These are phyloP conservation scores for Septoria linicola DNA, from an alignment of 2,329 filamentous ascomycete genomes.

Conservation along the genomic window DNA sequence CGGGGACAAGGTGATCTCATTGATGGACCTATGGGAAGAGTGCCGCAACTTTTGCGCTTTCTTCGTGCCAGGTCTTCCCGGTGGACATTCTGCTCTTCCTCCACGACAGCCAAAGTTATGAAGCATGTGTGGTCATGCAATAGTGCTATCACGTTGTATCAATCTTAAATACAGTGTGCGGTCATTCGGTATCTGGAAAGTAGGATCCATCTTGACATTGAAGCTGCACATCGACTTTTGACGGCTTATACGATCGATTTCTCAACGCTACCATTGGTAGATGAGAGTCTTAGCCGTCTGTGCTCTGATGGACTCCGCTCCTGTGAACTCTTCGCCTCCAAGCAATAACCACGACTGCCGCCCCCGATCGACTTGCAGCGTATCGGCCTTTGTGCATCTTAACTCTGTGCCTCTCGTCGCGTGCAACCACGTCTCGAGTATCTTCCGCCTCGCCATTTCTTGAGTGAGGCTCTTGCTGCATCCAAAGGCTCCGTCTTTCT, in stretches of 20 bases:
- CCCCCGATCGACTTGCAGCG: not conserved
- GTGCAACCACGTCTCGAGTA: conserved; percentile 8
- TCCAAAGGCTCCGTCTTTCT: not conserved
- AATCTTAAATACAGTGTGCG: too few species aligned
- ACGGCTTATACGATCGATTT: not conserved
- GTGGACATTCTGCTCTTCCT: too few species aligned
- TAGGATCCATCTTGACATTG: too few species aligned
- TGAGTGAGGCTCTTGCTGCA: not conserved
- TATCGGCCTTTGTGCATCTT: conserved; percentile 11
- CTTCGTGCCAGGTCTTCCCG: too few species aligned
- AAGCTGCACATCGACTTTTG: conserved; percentile 1
- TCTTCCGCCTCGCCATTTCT: conserved; percentile 9
- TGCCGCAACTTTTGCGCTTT: not conserved
- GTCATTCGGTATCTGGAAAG: too few species aligned
- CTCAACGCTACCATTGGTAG: not conserved
- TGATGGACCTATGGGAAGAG: not conserved
- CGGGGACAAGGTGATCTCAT: conserved; percentile 9
- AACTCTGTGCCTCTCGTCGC: not conserved
- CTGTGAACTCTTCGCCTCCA: conserved; percentile 4
- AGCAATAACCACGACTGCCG: not conserved
- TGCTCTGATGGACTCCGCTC: not conserved
- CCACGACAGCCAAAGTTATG: too few species aligned
- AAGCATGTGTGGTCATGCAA: too few species aligned
- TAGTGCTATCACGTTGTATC: too few species aligned
- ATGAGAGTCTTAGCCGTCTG: not conserved